Evolutionary conservation across 1,139 yeast species (phyloP), one percentile per base, ranked within the genome.

Genomic region (Kodamaea plutei): DNA sequence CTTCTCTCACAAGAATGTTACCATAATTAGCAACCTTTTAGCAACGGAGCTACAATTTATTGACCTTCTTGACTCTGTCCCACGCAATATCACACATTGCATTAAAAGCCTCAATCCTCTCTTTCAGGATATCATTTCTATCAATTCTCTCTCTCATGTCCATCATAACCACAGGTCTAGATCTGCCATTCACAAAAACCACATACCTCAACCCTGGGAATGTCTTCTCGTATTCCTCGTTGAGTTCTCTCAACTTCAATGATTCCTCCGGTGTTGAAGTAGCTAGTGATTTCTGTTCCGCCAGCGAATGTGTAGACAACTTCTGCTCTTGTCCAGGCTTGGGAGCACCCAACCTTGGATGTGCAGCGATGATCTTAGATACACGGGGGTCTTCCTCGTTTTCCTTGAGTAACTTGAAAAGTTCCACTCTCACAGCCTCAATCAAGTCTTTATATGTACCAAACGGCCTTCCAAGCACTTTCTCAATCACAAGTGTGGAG

Each of bases 31-130:
- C n/a, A n/a, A n/a, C n/a, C n/a, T n/a, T n/a, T n/a, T n/a, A n/a
- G n/a, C n/a, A n/a, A n/a, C n/a, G n/a, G n/a, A n/a, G n/a, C n/a
- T 22, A 32, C 23, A 32, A 28, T 23, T 32, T 32, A 18, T 25
- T 28, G 18, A 12, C 41, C 45, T 79, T 79, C n/a, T 41, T 45
- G 2, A 80, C 81, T 42, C 96, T 66, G 57, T 85, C 95, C 20
- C 69, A 47, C 0, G 96, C 96, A 37, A 88, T 88, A 54, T 84
- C 94, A 56, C 95, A 84, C 94, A 88, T 85, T 22, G 94, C 79
- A 43, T 79, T 65, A 47, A 85, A 73, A 0, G 95, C 94, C 28
- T 78, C 83, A 8, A 38, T 34, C 38, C 77, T 70, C 53, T 88
- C 96, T 22, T 45, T 35, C 4, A 44, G 47, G 34, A 76, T 69